Evolutionary conservation across 345 rosid genomes (phyloP), one percentile per base, ranked within the genome.

Genomic region (Reutealis trisperma): DNA sequence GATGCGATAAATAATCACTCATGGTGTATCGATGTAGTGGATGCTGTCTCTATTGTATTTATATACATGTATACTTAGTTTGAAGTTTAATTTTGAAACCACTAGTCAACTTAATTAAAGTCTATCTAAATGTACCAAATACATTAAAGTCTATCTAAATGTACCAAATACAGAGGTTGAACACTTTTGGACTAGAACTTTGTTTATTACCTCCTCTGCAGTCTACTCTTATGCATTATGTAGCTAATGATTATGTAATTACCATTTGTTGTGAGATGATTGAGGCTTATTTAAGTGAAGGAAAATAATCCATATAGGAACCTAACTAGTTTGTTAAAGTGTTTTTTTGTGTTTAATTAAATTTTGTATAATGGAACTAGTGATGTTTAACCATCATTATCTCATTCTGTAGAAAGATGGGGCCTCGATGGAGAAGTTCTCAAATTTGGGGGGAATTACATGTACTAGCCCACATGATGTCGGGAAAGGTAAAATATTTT

Each of bases 381-480:
- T 27, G 41, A 24, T 72, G 42, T 57, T 71, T 44, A 21, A 78
- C 27, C 61, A 63, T 57, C 14, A 54, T 30, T 22, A 47, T 37
- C 55, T 67, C 25, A 57, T 58, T 87, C 27, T 59, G 81, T 83
- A 93, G 98, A 79, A 77, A 70, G 80, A 78, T 42, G 77, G 80
- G 67, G 63, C 82, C 71, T 79, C 88, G 86, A 79, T 86, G 73
- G 84, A 83, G 63, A 85, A 85, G 78, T 92, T 92, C 82, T 34
- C 82, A 79, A 81, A 75, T 77, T 72, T 91, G 61, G 96, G 93
- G 75, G 98, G 97, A 63, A 77, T 13, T 52, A 77, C 51, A 79
- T 84, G 93, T 78, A 75, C 78, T 51, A 87, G 88, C 70, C 93
- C 87, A 77, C 70, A 67, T 71, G 90, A 90, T 78, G 88, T 84